Base-by-base conservation (phyloP, 305 asterid genomes). In the Coffea humblotiana region DNA sequence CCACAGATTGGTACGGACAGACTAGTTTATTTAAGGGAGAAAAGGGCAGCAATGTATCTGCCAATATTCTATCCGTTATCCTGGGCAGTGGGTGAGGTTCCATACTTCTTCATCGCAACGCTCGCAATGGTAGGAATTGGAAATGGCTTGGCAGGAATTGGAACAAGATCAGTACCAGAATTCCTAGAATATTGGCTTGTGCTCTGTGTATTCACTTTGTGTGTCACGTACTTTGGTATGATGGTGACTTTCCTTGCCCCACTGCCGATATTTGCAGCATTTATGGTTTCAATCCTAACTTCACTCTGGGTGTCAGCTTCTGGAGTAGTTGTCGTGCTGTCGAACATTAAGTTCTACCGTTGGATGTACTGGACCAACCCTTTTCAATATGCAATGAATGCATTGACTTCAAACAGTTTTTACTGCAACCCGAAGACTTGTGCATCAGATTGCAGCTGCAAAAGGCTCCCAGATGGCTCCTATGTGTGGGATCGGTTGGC, bases 311-410 rank as follows among this genome's bases (percentile, higher is more conserved):
- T 67, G 51, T 65, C 80, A 48, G 80, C 80, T 67, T 66, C 80
- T 67, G 67, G 74, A 48, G 80, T 77, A 27, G 80, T 67, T 8
- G 67, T 77, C 6, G 29, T 77, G 29, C 80, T 67, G 23, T 29
- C 67, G 0, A 73, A 66, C 43, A 66, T 66, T 68, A 49, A 66
- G 67, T 49, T 77, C 72, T 67, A 49, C n/a, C 15, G 18, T 9
- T 77, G 80, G 80, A 67, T 77, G 74, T 67, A 77, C 35, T 66
- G 80, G 80, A 77, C 54, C 65, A 67, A 77, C 80, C 80, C 74
- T 32, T 77, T 77, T 63, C 80, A 77, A 29, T 77, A 66, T 54
- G 74, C 80, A 18, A 52, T 77, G 40, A 69, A 69, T 58, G 67
- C 76, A 23, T 21, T 70, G 76, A 70, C 81, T 40, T 70, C 81